Evolutionary conservation across 331 rosid species (phyloP).

Genomic region (Pyracantha coccinea): DNA sequence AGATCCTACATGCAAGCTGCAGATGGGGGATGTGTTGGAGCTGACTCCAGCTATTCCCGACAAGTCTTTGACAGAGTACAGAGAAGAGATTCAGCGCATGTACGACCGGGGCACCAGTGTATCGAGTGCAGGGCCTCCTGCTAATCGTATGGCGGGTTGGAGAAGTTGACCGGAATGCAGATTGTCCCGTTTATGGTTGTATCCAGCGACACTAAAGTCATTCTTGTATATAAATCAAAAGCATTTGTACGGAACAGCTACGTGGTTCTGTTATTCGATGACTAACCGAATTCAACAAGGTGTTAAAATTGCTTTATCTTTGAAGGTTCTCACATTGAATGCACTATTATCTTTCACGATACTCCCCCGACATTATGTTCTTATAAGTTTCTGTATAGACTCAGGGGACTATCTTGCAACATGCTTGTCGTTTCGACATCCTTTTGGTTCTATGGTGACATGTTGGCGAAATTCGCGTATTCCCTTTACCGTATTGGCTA

Average conservation of each 20-base stretch:
- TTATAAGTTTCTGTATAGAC: too few species aligned
- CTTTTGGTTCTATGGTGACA: too few species aligned
- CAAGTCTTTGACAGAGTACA: constrained; percentile 71
- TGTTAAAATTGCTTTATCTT: too few species aligned
- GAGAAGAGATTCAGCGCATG: constrained; percentile 98
- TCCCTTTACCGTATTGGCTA: too few species aligned
- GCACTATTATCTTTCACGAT: background rate
- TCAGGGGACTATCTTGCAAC: fast-evolving
- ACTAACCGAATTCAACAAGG: background rate
- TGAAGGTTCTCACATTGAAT: too few species aligned
- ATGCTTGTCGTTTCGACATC: too few species aligned
- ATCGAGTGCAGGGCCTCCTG: constrained; percentile 34
- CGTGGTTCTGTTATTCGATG: background rate
- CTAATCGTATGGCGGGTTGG: constrained; percentile 45
- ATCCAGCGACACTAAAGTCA: constrained; percentile 1
- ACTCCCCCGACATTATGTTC: background rate
- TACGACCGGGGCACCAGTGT: constrained; percentile 61
- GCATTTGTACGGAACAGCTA: too few species aligned
- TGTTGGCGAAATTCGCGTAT: too few species aligned
- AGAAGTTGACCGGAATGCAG: constrained; percentile 39
- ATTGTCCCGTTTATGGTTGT: background rate
- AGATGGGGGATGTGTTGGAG: constrained; percentile 95
- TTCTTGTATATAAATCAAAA: too few species aligned
- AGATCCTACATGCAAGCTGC: constrained; percentile 61
- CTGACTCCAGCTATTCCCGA: constrained; percentile 72